Percentiles rank a stretch among this genome's conserved stretches.
These are phyloP conservation scores for Mortierella sp. DNA, from an alignment of 371 early-diverging fungal species.

Conservation along the genomic window DNA sequence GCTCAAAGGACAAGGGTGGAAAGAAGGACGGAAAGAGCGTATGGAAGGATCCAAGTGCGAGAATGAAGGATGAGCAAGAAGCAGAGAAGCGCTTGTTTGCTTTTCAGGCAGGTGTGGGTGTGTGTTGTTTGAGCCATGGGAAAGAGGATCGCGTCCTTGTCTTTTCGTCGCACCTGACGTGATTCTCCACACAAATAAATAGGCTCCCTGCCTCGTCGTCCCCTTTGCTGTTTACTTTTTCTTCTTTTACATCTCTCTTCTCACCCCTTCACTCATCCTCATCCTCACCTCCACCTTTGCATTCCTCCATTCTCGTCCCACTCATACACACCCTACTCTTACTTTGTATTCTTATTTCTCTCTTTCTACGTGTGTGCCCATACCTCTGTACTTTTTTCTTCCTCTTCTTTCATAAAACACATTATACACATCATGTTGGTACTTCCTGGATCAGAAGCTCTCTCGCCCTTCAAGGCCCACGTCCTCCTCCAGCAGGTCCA, in stretches of 20 bases:
- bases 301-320: neutral
- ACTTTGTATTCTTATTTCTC: neutral
- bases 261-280: neutral
- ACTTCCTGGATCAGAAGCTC: constrained; percentile 81
- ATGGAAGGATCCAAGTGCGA: neutral
- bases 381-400: constrained; percentile 1
- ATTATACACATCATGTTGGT: constrained; percentile 71
- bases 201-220: neutral
- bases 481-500: constrained; percentile 70
- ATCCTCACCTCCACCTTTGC: neutral
- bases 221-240: neutral
- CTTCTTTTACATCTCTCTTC: neutral
- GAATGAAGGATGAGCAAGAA: neutral
- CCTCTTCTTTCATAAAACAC: constrained; percentile 9
- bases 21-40: too few relatives aligned
- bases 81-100: neutral
- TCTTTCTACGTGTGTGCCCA: neutral
- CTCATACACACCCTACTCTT: neutral
- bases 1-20: neutral
- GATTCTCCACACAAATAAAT: neutral
- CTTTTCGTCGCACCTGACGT: neutral
- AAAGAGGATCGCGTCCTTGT: neutral
- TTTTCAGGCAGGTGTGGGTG: neutral
- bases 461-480: constrained; percentile 78
- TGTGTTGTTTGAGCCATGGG: neutral